phyloP scores from a whole-genome alignment of 1,139 yeast genomes.

The Debaryomyces coudertii region DNA sequence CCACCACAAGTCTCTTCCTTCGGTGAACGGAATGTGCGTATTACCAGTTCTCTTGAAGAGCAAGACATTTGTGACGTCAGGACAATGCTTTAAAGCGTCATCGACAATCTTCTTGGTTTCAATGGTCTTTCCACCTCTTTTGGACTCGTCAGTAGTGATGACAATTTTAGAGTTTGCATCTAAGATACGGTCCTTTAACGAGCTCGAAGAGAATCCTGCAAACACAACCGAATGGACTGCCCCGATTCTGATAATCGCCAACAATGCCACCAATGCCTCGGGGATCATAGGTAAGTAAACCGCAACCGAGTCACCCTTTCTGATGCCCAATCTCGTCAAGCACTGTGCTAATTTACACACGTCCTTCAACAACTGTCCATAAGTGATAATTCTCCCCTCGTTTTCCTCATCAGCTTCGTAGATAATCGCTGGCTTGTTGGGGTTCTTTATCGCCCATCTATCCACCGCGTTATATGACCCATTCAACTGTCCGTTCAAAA shows the following conservation, averaged over 20 bases:
- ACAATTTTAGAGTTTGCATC: slow-evolving; percentile 77
- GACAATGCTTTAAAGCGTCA: slow-evolving; percentile 73
- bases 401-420: slow-evolving; percentile 81
- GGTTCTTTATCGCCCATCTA: slow-evolving; percentile 73
- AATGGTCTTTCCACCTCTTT: slow-evolving; percentile 81
- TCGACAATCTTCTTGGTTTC: slow-evolving; percentile 84
- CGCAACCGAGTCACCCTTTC: slow-evolving; percentile 83
- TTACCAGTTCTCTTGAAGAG: slow-evolving; percentile 78
- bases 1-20: slow-evolving; percentile 78
- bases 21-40: slow-evolving; percentile 61
- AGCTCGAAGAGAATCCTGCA: slow-evolving; percentile 81
- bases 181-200: slow-evolving; percentile 73
- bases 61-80: slow-evolving; percentile 67
- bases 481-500: slow-evolving; percentile 73
- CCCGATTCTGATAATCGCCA: slow-evolving; percentile 78
- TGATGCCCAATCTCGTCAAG: slow-evolving; percentile 65
- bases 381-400: slow-evolving; percentile 64
- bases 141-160: slow-evolving; percentile 79
- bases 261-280: slow-evolving; percentile 70
- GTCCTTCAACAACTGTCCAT: slow-evolving; percentile 70
- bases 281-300: slow-evolving; percentile 89
- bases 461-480: slow-evolving; percentile 81
- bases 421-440: slow-evolving; percentile 73
- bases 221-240: slow-evolving; percentile 84
- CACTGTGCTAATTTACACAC: slow-evolving; percentile 74